Base-by-base conservation (phyloP, 2,329 filamentous ascomycete species). In the Fonsecaea pugnacius region DNA sequence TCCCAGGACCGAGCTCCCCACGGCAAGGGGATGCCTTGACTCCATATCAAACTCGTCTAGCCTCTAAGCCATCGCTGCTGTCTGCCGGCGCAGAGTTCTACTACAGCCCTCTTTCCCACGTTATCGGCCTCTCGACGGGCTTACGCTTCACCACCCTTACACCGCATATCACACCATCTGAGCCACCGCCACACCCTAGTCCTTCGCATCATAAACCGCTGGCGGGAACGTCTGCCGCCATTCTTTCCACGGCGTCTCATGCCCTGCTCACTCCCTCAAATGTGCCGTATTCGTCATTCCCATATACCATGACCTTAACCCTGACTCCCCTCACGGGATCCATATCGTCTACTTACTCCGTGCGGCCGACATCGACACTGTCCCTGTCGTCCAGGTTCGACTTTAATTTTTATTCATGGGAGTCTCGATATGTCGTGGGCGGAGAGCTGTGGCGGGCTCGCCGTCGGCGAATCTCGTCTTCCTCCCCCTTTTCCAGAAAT, bases 361-460 rank as follows among this genome's bases (percentile, higher is more conserved):
- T 98, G 54, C 90, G 91, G 73, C 94, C 94, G 1, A 92, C 92
- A 2, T 86, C 86, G 36, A 87, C 92, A 72, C 86, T 96, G 70
- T 91, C 92, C 10, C 84, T 99, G 56, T 95, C 92, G 68, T 96
- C 92, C 24, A 88, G 90, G 56, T 94, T 98, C 79, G 92, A 96
- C 74, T 99, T 99, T 79, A 99, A 99, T 73, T 90, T 97, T 56
- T 98, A 97, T 78, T 96, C 92, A 75, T 99, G 97, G 80, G 95
- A 99, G 80, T 96, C 92, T 74, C 91, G 95, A 64, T 89, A 96
- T 82, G 89, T 92, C 30, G 85, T 98, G 27, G 95, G 95, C 14
- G 91, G 92, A 79, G 95, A 99, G 79, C 81, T 98, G 50, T 99
- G 95, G 94, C 88, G 91, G 73, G 89, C 87, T 72, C 56, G 67